Evolutionary conservation across 2,329 filamentous ascomycete genomes (phyloP).

Genomic region (Hypoxylon sp.): DNA sequence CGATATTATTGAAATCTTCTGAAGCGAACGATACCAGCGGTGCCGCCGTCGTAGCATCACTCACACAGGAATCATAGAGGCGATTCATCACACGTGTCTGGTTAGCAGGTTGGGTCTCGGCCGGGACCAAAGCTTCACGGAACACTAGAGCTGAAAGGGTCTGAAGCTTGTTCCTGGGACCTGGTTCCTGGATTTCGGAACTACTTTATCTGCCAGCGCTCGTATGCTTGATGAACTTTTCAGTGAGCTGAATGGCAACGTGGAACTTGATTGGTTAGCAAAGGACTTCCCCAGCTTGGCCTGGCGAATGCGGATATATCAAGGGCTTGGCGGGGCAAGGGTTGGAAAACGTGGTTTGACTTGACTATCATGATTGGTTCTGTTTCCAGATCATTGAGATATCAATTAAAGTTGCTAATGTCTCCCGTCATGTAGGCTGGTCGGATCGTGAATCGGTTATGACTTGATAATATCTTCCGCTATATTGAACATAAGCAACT

Average conservation of each 20-base stretch:
- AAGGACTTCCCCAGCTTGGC: background rate
- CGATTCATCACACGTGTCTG: slow-evolving; percentile 30
- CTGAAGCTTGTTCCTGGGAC: background rate
- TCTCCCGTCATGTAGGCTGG: slow-evolving; percentile 1
- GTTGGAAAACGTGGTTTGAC: slow-evolving; percentile 37
- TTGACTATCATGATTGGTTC: slow-evolving; percentile 34
- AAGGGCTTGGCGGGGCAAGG: slow-evolving; percentile 16
- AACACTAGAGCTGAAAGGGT: background rate
- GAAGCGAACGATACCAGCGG: slow-evolving; percentile 17
- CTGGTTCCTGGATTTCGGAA: slow-evolving; percentile 10
- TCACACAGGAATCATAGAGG: slow-evolving; percentile 35
- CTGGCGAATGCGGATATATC: slow-evolving; percentile 8
- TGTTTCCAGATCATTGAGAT: slow-evolving; percentile 5
- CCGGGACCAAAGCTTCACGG: slow-evolving; percentile 1
- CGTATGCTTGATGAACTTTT: background rate
- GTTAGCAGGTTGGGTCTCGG: slow-evolving; percentile 3
- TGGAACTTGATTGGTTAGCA: slow-evolving; percentile 1
- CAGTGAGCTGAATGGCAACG: slow-evolving; percentile 14
- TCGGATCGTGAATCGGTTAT: slow-evolving; percentile 14
- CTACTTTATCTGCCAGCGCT: slow-evolving; percentile 3
- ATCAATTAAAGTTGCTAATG: background rate
- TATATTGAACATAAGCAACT: background rate
- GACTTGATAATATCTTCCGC: too few relatives aligned
- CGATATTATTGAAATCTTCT: slow-evolving; percentile 26
- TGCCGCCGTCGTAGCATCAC: slow-evolving; percentile 9